Base-by-base conservation (phyloP, 768 basidiomycete genomes). In the Leccinum longicurvipes region DNA sequence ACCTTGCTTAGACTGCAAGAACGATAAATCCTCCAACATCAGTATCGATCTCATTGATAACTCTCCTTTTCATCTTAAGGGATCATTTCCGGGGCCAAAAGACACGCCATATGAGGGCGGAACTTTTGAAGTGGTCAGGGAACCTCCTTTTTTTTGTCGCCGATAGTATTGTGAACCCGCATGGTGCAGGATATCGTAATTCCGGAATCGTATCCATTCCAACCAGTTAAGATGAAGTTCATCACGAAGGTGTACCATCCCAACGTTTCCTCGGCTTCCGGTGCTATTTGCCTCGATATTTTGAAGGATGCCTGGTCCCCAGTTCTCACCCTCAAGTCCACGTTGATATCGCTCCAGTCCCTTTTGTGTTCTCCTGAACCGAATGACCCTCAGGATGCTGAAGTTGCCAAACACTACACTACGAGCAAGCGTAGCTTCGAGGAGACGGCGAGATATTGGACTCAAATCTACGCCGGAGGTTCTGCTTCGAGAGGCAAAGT, bases 151-250 rank as follows among this genome's bases (percentile, higher is more conserved):
- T 53, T 21, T 27, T n/a, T 29, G 23, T 34, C 11, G 8, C 23
- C 53, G 34, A 47, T 28, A 28, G 51, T 25, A 39, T 60, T 52
- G n/a, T 19, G 31, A 42, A 58, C 42, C 41, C 51, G 21, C 48
- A 31, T 25, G 21, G 25, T 23, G 31, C 64, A 93, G 91, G 94
- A 98, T 67, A 98, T 98, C 61, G 79, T 87, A 19, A 92, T 98
- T 63, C 94, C 94, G 8, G 91, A 93, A 44, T 84, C 91, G 48
- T 93, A 93, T 68, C 91, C 90, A 17, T 92, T 93, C 71, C 89
- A 93, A 68, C 93, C 96, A 0, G 88, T 95, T 52, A 97, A 98
- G 80, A 97, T 98, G 93, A 95, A 94, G 71, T 98, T 98, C 74
- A 85, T 96, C 58, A 98, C 95, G 34, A 93, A 93, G 72, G 89